A percentile compares a stretch with the other conserved stretches of the same genome.
These are phyloP conservation scores for Cyclaneusma minus DNA, from an alignment of 2,329 filamentous ascomycete species.

Conservation along the genomic window DNA sequence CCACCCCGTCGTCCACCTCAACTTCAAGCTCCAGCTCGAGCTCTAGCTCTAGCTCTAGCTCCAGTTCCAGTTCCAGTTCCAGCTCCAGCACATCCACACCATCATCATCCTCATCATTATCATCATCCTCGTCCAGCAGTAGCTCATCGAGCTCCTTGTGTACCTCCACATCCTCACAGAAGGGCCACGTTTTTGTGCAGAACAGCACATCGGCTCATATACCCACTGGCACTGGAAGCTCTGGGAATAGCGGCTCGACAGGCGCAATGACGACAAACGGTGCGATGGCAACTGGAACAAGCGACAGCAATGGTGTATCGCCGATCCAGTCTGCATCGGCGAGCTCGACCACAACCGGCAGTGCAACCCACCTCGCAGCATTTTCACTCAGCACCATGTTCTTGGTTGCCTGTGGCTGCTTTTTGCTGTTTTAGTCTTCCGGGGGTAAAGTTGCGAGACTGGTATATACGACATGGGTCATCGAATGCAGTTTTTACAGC, in stretches of 20 bases:
- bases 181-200: neutral
- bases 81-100: conserved; percentile 3
- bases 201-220: conserved; percentile 1
- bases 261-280: too few species aligned
- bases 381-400: conserved; percentile 8
- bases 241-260: too few species aligned
- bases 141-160: too few species aligned
- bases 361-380: conserved; percentile 7
- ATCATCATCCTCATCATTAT: conserved; percentile 8
- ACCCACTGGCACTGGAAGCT: conserved; percentile 1
- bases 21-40: conserved; percentile 7
- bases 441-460: too few species aligned
- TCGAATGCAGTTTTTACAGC: conserved; percentile 10
- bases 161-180: conserved; percentile 4
- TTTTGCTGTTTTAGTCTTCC: too few species aligned
- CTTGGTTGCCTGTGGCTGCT: too few species aligned
- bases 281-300: too few species aligned
- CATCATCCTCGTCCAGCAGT: conserved; percentile 1
- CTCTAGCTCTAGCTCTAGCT: too few species aligned
- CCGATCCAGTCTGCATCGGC: too few species aligned
- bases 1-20: conserved; percentile 8
- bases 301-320: too few species aligned
- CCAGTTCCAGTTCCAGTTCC: too few species aligned
- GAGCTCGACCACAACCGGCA: conserved; percentile 1
- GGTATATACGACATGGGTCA: too few species aligned